These are phyloP conservation scores for Talaromyces funiculosus DNA, from an alignment of 2,329 filamentous ascomycete genomes.

Conservation along the genomic window DNA sequence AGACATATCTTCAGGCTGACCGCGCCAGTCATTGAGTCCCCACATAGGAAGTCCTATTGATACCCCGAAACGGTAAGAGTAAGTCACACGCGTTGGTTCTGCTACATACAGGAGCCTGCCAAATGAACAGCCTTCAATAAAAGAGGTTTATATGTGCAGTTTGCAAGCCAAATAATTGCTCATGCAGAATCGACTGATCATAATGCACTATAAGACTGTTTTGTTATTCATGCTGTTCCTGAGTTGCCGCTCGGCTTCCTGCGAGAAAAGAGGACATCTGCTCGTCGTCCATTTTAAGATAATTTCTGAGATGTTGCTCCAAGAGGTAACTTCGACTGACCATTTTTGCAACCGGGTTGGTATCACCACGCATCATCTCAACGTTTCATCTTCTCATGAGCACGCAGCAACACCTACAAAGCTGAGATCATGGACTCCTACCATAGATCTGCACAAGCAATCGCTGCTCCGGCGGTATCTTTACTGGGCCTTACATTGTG, in stretches of 20 bases:
- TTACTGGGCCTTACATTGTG: constrained; percentile 48
- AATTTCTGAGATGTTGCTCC: not conserved
- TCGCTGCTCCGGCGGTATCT: constrained; percentile 46
- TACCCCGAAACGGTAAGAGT: constrained; percentile 2
- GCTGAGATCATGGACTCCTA: constrained; percentile 1
- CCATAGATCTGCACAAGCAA: constrained; percentile 20
- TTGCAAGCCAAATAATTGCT: not conserved
- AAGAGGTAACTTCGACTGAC: not conserved
- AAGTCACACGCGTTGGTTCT: not conserved
- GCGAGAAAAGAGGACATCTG: not conserved
- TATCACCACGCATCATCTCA: not conserved
- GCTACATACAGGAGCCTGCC: not conserved
- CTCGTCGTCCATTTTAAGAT: not conserved
- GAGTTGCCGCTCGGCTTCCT: not conserved
- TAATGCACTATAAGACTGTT: not conserved
- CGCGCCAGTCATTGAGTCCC: not conserved
- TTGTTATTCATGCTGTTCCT: not conserved
- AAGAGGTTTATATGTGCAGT: not conserved
- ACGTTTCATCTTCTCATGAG: not conserved
- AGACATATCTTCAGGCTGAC: constrained; percentile 4
- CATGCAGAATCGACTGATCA: constrained; percentile 7
- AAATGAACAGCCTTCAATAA: not conserved
- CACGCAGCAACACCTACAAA: not conserved
- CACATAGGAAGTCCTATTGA: constrained; percentile 5
- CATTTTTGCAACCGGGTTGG: not conserved